phyloP scores from a whole-genome alignment of 768 basidiomycete genomes.

The Leucosporidium yakuticum region DNA sequence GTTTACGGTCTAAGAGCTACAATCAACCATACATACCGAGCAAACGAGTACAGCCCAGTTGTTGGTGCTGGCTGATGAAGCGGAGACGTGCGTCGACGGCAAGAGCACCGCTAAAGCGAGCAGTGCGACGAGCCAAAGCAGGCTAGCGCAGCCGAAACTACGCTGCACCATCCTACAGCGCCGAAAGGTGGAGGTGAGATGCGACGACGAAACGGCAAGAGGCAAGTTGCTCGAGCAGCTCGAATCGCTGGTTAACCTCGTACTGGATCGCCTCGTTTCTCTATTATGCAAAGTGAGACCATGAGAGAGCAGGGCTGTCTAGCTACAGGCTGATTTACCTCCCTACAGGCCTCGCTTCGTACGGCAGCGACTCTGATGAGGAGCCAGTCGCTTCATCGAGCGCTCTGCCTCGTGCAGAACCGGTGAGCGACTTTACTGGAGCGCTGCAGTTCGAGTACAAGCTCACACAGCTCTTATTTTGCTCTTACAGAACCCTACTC shows the following conservation, averaged over 20 bases:
- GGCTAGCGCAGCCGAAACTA: too few species aligned
- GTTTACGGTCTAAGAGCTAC: not conserved
- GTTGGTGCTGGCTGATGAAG: conserved; percentile 54
- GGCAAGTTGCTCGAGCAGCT: too few species aligned
- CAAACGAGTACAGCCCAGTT: conserved; percentile 99
- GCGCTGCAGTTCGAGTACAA: not conserved
- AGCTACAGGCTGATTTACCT: too few species aligned
- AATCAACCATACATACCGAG: conserved; percentile 62
- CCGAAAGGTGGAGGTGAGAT: not conserved
- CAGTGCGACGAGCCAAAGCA: not conserved
- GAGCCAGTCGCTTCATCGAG: not conserved
- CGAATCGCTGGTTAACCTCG: too few species aligned
- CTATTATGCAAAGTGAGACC: not conserved
- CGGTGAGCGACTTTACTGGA: not conserved
- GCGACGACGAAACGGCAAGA: too few species aligned
- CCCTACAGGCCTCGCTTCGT: conserved; percentile 19
- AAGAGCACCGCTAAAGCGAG: not conserved
- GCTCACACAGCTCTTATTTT: conserved; percentile 10
- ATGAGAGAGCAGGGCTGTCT: too few species aligned
- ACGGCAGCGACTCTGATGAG: conserved; percentile 23
- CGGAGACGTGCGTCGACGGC: not conserved
- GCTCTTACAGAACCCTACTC: not conserved
- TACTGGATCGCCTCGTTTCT: too few species aligned
- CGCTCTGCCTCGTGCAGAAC: not conserved
- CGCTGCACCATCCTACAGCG: not conserved